phyloP scores from a whole-genome alignment of 2,329 filamentous ascomycete genomes.

The Aspergillus ibericus region DNA sequence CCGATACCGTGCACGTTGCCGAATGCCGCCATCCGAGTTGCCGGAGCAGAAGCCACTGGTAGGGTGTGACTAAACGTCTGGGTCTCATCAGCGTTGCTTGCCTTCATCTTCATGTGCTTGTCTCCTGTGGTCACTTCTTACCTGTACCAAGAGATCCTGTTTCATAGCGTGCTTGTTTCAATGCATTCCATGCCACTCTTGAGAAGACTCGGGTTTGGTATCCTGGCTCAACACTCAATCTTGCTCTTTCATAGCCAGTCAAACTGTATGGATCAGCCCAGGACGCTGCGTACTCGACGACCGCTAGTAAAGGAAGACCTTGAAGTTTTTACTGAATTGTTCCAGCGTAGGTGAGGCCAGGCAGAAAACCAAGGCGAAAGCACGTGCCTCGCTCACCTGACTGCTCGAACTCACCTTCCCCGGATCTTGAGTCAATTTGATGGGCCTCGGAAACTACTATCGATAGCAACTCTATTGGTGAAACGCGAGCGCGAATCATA shows the following conservation, averaged over 20 bases:
- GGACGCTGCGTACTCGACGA: too few species aligned
- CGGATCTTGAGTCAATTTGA: neutral
- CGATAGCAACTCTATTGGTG: neutral
- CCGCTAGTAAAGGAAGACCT: too few species aligned
- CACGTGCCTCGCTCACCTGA: neutral
- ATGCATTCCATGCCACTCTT: too few species aligned
- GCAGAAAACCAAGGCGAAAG: neutral
- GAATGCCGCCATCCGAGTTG: neutral
- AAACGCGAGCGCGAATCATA: neutral
- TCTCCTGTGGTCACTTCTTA: neutral
- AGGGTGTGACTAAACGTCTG: neutral
- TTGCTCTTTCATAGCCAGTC: too few species aligned
- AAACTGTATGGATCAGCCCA: too few species aligned
- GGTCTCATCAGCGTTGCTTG: too few species aligned
- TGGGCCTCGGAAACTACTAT: neutral
- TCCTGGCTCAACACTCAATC: too few species aligned
- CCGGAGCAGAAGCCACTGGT: constrained; percentile 6
- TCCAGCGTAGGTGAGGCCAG: too few species aligned
- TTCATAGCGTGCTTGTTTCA: neutral
- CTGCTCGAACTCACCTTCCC: neutral
- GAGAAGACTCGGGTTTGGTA: too few species aligned
- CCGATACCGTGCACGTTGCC: neutral
- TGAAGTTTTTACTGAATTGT: too few species aligned
- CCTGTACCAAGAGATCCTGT: neutral
- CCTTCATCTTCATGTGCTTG: too few species aligned